Evolutionary conservation across 768 basidiomycete species (phyloP), one percentile per base, ranked within the genome.

Genomic region (Lactarius sanguifluus): DNA sequence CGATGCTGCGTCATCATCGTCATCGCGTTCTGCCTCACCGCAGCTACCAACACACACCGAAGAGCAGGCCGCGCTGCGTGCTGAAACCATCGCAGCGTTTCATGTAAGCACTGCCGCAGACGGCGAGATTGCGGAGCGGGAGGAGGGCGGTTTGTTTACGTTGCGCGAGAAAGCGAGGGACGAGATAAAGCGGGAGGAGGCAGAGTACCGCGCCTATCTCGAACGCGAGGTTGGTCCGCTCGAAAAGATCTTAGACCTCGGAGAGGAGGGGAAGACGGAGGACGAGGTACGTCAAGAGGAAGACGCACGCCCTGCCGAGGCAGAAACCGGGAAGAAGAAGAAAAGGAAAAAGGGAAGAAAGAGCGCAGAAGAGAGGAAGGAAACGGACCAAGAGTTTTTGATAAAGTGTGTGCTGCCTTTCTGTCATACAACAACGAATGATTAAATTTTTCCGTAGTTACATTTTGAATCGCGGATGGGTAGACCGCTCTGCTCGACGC

Each of bases 381-480:
- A 90, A 64, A 79, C 81, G 20, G 91, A 95, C 72, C 91, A 92
- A 61, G 91, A 96, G 64, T 97, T 98, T 73, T 79, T 98, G 61
- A 83, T 94, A 80, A 90, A 93, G 96, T 97, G 91, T 80, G 20
- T 64, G 28, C 28, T 13, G 62, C 5, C 60, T 54, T 66, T 23
- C 57, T 62, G 9, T 50, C 55, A 40, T 57, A 61, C 16, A 25
- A 20, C 50, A 23, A 64, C 56, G 36, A 57, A 52, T 59, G 20
- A 38, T 41, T 57, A 20, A 12, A 57, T 55, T 60, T 40, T 30
- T 61, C 61, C 45, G 1, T 72, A 98, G 96, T 76, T 99, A 97
- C 76, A 97, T 99, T 70, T 81, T 98, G 25, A 96, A 96, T 75
- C 92, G 97, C 34, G 97, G 96, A 1, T 99, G 97, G 97, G 87